Evolutionary conservation across 352 stramenopile genomes (phyloP), one percentile per base, ranked within the genome.

Genomic region (Phytophthora meadii): DNA sequence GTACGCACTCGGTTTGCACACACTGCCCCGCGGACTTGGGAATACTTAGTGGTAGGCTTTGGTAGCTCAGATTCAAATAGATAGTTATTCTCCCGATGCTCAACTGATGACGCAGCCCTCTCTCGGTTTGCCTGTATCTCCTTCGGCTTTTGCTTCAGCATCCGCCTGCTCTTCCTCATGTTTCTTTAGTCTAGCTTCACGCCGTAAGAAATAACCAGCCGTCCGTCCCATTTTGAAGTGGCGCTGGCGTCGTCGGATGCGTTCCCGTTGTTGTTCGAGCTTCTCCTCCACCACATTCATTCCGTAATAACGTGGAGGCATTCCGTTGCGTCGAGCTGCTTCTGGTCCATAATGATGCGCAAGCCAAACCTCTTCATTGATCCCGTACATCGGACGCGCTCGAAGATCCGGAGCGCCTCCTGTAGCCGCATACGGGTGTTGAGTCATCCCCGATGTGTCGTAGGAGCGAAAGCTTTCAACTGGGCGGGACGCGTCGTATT

Each of bases 301-400:
- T 51, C 87, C 87, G 47, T 95, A 95, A 51, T 78, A 81, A 5
- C 77, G 79, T 19, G 76, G 63, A 5, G 80, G 76, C 54, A 84
- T 81, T n/a, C 66, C 71, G 15, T 71, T 64, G n/a, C 82, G 79
- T n/a, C 69, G 54, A 25, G 74, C 61, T 12, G 81, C 74, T 41
- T 82, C 75, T 2, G 74, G 72, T 9, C 88, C 88, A 50, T 95
- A 95, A 52, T 95, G 88, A 44, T 95, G 84, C 22, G 84, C 84
- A 12, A 93, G 79, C 88, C 88, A 95, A 24, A 94, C 76, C 15
- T 93, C 82, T 62, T 95, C 86, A 45, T 95, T 75, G 45, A 95
- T 89, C 17, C 88, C 88, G 54, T 93, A 91, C 47, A 92, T 42
- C 3, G 70, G 72, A 37, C 71, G 55, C 27, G 76, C 64, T 8